A percentile compares a stretch with the other conserved stretches of the same genome.
phyloP scores from a whole-genome alignment of 805 yeast species.

The Zygoascus tannicola region DNA sequence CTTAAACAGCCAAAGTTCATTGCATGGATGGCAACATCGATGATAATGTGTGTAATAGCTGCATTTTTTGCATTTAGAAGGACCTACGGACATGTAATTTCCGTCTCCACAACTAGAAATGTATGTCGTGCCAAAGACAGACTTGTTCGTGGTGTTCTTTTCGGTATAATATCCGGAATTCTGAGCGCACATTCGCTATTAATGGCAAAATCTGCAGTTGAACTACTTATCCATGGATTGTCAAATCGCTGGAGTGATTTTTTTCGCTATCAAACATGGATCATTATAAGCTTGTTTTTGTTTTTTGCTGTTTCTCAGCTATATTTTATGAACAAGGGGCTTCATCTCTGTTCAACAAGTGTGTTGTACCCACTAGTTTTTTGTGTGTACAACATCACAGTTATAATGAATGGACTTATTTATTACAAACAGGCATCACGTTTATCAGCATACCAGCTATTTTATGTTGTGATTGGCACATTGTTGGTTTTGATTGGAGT shows the following conservation, averaged over 20 bases:
- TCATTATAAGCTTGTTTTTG: slow-evolving; percentile 46
- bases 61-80: slow-evolving; percentile 2
- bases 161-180: slow-evolving; percentile 64
- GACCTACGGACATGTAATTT: not conserved
- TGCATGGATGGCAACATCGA: slow-evolving; percentile 40
- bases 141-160: slow-evolving; percentile 46
- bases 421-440: slow-evolving; percentile 44
- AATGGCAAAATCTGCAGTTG: slow-evolving; percentile 78
- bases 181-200: slow-evolving; percentile 78
- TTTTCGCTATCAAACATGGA: slow-evolving; percentile 36
- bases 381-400: slow-evolving; percentile 67
- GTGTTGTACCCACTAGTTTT: slow-evolving; percentile 78
- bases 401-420: slow-evolving; percentile 56
- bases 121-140: slow-evolving; percentile 14
- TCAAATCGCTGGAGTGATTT: slow-evolving; percentile 32
- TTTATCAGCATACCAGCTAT: slow-evolving; percentile 28
- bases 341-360: slow-evolving; percentile 61
- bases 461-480: slow-evolving; percentile 43
- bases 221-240: slow-evolving; percentile 44
- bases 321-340: slow-evolving; percentile 63
- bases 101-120: not conserved
- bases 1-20: slow-evolving; percentile 41
- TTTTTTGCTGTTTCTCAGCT: slow-evolving; percentile 62
- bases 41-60: slow-evolving; percentile 24
- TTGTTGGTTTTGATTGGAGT: slow-evolving; percentile 47